Percentiles rank a stretch among this genome's conserved stretches.
phyloP scores from a whole-genome alignment of 768 basidiomycete species.

The Leccinum subgranulosum region DNA sequence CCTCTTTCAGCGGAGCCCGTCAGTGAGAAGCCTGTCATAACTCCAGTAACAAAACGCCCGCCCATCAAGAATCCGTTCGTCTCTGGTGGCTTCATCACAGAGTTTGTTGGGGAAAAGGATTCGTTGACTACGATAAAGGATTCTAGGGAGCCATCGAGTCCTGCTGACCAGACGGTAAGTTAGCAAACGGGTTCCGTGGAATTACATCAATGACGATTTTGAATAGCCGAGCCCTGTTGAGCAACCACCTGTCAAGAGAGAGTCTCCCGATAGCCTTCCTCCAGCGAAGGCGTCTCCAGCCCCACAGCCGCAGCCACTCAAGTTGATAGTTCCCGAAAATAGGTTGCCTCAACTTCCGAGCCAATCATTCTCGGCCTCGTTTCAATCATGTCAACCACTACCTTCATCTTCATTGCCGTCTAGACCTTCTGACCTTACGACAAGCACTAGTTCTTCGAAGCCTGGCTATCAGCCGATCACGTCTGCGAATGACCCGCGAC shows the following conservation, averaged over 20 bases:
- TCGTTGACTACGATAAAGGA: slow-evolving; percentile 21
- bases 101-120: slow-evolving; percentile 35
- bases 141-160: slow-evolving; percentile 14
- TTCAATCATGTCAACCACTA: slow-evolving; percentile 12
- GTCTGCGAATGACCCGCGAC: slow-evolving; percentile 27
- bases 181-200: not conserved
- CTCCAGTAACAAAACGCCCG: slow-evolving; percentile 14
- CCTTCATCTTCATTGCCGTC: slow-evolving; percentile 14
- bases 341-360: slow-evolving; percentile 1
- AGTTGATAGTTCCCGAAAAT: slow-evolving; percentile 12
- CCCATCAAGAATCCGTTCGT: slow-evolving; percentile 43
- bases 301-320: slow-evolving; percentile 2
- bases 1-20: slow-evolving; percentile 8
- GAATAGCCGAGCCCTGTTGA: slow-evolving; percentile 19
- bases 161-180: slow-evolving; percentile 17
- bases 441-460: slow-evolving; percentile 17
- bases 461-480: slow-evolving; percentile 26
- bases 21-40: slow-evolving; percentile 10
- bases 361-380: slow-evolving; percentile 11
- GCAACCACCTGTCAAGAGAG: slow-evolving; percentile 17
- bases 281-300: slow-evolving; percentile 12
- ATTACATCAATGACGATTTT: slow-evolving; percentile 1
- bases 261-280: slow-evolving; percentile 15
- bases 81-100: slow-evolving; percentile 48
- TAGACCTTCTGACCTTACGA: slow-evolving; percentile 13